Percentiles rank a stretch among this genome's conserved stretches.
Conservation (phyloP, 78 protist species). For the Tieghemostelium lacteum region DNA sequence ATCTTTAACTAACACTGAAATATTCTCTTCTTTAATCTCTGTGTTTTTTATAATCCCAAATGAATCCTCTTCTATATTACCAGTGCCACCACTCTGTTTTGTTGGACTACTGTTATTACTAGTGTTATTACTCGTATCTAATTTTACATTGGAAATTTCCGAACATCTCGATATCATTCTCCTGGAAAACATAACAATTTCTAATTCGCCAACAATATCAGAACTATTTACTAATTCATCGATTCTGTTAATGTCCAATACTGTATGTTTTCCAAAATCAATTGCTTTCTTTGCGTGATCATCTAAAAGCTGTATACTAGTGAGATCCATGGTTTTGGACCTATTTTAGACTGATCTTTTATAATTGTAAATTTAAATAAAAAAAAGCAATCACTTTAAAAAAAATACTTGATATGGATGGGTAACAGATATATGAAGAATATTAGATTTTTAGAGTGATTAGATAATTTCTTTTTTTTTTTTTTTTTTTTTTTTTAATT, state of each 20-base stretch:
- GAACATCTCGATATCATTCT: conserved; percentile 72
- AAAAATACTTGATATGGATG: too few relatives aligned
- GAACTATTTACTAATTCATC: conserved; percentile 35
- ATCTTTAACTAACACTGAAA: not conserved
- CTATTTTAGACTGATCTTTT: too few relatives aligned
- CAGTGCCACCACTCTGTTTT: not conserved
- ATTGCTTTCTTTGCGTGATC: conserved; percentile 29
- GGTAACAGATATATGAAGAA: too few relatives aligned
- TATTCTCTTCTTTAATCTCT: not conserved
- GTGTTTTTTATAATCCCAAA: conserved; percentile 3
- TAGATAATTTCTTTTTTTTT: not conserved
- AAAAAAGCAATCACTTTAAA: too few relatives aligned
- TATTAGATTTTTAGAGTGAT: too few relatives aligned
- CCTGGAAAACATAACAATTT: conserved; percentile 74
- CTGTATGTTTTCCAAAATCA: conserved; percentile 52
- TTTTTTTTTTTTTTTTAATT: conserved; percentile 4
- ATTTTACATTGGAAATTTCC: not conserved
- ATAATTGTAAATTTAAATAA: too few relatives aligned
- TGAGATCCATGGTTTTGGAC: not conserved
- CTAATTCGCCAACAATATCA: conserved; percentile 66
- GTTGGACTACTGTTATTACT: not conserved
- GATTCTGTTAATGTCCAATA: conserved; percentile 34
- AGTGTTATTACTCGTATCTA: not conserved
- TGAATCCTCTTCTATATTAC: not conserved
- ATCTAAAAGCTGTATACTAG: conserved; percentile 8